These are phyloP conservation scores for Ophiostoma montium DNA, from an alignment of 2,329 filamentous ascomycete species.

Conservation along the genomic window DNA sequence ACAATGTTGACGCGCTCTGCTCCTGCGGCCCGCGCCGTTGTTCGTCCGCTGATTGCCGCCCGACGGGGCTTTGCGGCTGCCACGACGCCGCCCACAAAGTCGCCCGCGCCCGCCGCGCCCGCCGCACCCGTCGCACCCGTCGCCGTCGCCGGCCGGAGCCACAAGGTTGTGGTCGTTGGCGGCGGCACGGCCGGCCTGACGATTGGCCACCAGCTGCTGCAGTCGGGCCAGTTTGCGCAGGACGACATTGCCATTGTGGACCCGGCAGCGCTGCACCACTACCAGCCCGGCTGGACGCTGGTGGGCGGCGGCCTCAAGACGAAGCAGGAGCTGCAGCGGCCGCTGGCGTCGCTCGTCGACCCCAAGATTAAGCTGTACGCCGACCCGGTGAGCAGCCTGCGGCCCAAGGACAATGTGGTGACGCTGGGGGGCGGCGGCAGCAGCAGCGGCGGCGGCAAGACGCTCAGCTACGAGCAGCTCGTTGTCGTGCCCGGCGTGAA, in stretches of 20 bases:
- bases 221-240: constrained; percentile 37
- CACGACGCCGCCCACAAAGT: not conserved
- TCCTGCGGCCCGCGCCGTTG: not conserved
- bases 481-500: constrained; percentile 46
- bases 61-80: not conserved
- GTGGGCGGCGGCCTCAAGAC: constrained; percentile 52
- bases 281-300: constrained; percentile 57
- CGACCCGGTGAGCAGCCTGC: constrained; percentile 32
- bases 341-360: constrained; percentile 37
- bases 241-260: constrained; percentile 53
- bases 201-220: constrained; percentile 53
- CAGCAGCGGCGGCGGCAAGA: constrained; percentile 37
- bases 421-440: no score
- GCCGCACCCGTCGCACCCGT: no score
- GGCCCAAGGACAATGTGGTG: constrained; percentile 41
- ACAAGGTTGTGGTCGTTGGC: constrained; percentile 11
- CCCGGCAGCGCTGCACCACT: constrained; percentile 49
- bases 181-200: constrained; percentile 51
- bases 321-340: constrained; percentile 41
- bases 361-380: constrained; percentile 49
- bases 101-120: not conserved
- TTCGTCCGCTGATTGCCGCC: not conserved
- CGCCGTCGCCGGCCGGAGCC: constrained; percentile 1
- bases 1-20: not conserved
- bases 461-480: constrained; percentile 47